phyloP scores from a whole-genome alignment of 345 rosid species.

The Moricandia moricandioides region DNA sequence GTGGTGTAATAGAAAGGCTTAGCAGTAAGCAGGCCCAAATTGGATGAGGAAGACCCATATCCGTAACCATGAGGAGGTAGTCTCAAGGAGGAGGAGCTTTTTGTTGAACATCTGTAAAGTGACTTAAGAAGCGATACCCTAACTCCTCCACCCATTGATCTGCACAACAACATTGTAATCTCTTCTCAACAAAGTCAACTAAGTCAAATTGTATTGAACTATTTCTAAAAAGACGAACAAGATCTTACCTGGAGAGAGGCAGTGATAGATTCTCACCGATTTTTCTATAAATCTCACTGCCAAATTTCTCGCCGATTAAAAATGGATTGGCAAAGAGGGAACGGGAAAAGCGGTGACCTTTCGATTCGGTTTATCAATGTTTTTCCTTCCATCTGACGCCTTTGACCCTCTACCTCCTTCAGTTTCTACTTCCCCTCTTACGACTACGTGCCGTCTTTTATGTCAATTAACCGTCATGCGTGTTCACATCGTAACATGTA shows the following conservation, averaged over 20 bases:
- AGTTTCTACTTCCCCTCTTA: neutral
- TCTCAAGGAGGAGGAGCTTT: constrained; percentile 4
- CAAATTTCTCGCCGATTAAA: neutral
- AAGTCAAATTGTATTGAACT: neutral
- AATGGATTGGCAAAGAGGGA: neutral
- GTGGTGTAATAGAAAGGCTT: constrained; percentile 35
- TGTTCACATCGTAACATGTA: neutral
- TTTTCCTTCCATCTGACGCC: constrained; percentile 2
- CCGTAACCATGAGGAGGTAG: neutral
- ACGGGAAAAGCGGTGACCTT: neutral
- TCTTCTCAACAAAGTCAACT: neutral
- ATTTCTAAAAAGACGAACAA: neutral
- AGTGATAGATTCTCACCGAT: no score
- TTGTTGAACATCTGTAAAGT: constrained; percentile 28
- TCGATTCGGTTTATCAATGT: neutral
- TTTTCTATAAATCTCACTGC: neutral
- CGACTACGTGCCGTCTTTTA: constrained; percentile 18
- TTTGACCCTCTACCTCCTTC: neutral
- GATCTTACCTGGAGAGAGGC: neutral
- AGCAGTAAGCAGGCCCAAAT: constrained; percentile 9
- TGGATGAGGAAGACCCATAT: constrained; percentile 21
- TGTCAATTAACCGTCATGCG: neutral
- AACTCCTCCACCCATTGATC: constrained; percentile 49
- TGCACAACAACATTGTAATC: neutral
- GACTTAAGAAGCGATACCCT: constrained; percentile 45